Evolutionary conservation across 2,329 filamentous ascomycete genomes (phyloP).

Genomic region (Colletotrichum navitas): DNA sequence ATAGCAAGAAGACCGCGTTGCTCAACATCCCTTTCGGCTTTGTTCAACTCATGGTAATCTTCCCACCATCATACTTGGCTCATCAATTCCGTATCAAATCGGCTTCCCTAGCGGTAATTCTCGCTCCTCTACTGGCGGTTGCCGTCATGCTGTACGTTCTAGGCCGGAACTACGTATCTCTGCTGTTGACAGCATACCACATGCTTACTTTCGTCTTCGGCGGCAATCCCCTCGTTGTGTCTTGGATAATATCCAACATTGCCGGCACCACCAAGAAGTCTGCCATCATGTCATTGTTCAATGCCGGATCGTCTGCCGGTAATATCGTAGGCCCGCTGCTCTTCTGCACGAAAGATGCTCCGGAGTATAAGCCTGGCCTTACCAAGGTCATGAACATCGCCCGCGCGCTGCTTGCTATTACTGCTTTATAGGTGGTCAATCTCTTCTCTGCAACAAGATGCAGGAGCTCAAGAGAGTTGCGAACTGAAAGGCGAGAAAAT

Average conservation of each 20-base stretch:
- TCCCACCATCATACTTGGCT: constrained; percentile 69
- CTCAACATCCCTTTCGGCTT: constrained; percentile 77
- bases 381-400: constrained; percentile 67
- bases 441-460: constrained; percentile 58
- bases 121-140: constrained; percentile 72
- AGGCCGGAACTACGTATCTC: constrained; percentile 54
- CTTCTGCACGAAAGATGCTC: constrained; percentile 69
- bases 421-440: constrained; percentile 28
- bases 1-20: constrained; percentile 68
- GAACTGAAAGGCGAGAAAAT: constrained; percentile 71
- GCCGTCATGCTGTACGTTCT: constrained; percentile 69
- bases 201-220: constrained; percentile 76
- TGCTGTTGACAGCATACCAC: constrained; percentile 73
- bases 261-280: constrained; percentile 77
- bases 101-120: constrained; percentile 63
- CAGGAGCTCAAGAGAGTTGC: constrained; percentile 67
- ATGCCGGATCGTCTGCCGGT: constrained; percentile 71
- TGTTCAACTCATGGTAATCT: constrained; percentile 70
- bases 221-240: constrained; percentile 73
- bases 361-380: constrained; percentile 69
- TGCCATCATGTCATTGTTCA: constrained; percentile 73
- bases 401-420: constrained; percentile 55
- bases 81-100: constrained; percentile 70
- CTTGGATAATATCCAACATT: constrained; percentile 78
- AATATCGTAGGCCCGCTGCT: constrained; percentile 77